Base-by-base conservation (phyloP, 257 asterid species). In the Ocimum tenuiflorum region DNA sequence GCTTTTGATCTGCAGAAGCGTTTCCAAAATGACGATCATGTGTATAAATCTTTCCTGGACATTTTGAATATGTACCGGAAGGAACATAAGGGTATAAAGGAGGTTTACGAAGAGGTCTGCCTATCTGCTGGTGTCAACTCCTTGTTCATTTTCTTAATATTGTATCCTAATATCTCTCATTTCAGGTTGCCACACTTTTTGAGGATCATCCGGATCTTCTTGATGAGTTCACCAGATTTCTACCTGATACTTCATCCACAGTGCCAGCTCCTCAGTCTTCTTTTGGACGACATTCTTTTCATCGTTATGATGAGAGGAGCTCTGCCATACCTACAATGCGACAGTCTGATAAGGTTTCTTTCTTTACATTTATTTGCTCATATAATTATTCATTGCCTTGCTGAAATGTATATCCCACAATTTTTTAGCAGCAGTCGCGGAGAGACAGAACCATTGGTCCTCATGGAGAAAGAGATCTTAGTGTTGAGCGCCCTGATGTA, bases 281-380 rank as follows among this genome's bases (percentile, higher is more conserved):
- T 65, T 63, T 84, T 39, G 95, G 78, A 24, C 83, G 81, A 9
- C 83, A 71, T 69, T 49, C 90, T 65, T 74, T 79, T 72, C 84
- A 77, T 50, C 95, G 95, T 8, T 77, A 79, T 78, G 99, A 86
- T 52, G 99, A 90, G 80, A 88, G 88, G 71, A 90, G 91, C 82
- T 88, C 92, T 48, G 91, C 81, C 18, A 12, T 83, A 69, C 85
- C 96, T 46, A 31, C 69, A 10, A 56, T 80, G 60, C 80, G 89
- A 31, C 97, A 80, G 63, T 43, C 95, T 52, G 96, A 94, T 50
- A 86, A 90, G 96, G 99, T 94, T 24, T 58, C 24, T 59, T 68
- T 41, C 23, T 60, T 57, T 70, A 46, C 48, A 14, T 66, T 42
- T 45, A 47, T 54, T 20, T 39, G 22, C 49, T 24, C 57, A 46